Conservation (phyloP, 495 filamentous ascomycete genomes). For the Trichoderma gamsii region DNA sequence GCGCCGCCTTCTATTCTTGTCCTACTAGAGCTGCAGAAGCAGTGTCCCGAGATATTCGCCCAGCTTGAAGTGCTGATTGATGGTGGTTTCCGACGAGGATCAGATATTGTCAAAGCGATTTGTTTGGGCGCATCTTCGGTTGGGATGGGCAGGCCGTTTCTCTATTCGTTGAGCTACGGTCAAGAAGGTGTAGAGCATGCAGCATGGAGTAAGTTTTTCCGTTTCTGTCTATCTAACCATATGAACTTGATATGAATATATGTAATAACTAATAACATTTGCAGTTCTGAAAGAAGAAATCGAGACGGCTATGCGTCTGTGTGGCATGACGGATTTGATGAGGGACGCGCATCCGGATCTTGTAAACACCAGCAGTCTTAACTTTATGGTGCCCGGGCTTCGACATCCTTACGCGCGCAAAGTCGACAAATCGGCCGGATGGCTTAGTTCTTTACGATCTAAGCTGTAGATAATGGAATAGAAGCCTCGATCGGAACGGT, state of each 20-base stretch:
- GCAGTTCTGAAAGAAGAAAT: conserved; percentile 33
- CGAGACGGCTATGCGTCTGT: conserved; percentile 34
- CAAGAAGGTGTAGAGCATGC: conserved; percentile 66
- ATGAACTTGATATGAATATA: too few relatives aligned
- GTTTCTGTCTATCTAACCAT: background rate
- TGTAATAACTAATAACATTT: background rate
- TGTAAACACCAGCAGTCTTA: conserved; percentile 15
- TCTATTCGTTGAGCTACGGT: conserved; percentile 65
- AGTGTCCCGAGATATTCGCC: conserved; percentile 54
- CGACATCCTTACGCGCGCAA: conserved; percentile 29
- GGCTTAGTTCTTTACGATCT: background rate
- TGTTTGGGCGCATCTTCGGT: conserved; percentile 60
- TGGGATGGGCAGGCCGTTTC: conserved; percentile 56
- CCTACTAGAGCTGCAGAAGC: conserved; percentile 57
- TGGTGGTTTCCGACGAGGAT: conserved; percentile 57
- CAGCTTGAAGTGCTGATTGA: conserved; percentile 61
- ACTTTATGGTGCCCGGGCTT: conserved; percentile 15
- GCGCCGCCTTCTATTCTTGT: conserved; percentile 54
- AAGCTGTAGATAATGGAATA: background rate
- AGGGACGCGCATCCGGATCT: conserved; percentile 15
- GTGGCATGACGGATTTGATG: conserved; percentile 27
- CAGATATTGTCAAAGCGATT: conserved; percentile 64
- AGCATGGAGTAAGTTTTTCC: conserved; percentile 43
- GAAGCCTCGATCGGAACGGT: background rate
- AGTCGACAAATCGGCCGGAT: conserved; percentile 18